These are phyloP conservation scores for Teunomyces gatunensis DNA, from an alignment of 805 yeast species.

Conservation along the genomic window DNA sequence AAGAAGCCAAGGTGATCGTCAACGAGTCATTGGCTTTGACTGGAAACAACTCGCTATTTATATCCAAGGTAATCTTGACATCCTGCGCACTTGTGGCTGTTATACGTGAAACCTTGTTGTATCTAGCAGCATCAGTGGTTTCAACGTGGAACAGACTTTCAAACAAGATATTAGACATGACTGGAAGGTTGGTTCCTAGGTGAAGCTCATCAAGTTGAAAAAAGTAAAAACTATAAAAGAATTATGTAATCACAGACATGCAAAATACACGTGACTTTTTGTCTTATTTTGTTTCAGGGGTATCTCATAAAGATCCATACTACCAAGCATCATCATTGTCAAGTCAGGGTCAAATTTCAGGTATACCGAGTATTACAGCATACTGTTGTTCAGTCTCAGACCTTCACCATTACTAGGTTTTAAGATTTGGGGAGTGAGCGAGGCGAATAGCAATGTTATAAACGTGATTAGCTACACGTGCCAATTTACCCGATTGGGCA, in stretches of 20 bases:
- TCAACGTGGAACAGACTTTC: conserved; percentile 90
- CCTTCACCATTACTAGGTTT: no score
- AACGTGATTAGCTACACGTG: not conserved
- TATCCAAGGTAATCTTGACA: conserved; percentile 80
- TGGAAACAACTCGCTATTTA: conserved; percentile 90
- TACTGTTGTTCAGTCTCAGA: no score
- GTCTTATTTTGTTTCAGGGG: no score
- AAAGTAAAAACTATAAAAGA: not conserved
- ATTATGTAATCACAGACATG: no score
- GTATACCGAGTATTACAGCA: no score
- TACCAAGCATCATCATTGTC: not conserved
- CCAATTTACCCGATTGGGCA: not conserved
- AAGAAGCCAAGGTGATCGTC: conserved; percentile 82
- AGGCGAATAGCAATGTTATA: no score
- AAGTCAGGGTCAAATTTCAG: not conserved
- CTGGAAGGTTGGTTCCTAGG: conserved; percentile 1
- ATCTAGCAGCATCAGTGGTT: conserved; percentile 82
- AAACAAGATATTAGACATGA: conserved; percentile 65
- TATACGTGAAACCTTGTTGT: conserved; percentile 87
- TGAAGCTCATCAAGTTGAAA: conserved; percentile 2
- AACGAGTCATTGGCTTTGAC: conserved; percentile 71
- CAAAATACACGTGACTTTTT: not conserved
- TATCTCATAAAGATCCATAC: no score
- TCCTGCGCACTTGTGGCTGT: conserved; percentile 81
- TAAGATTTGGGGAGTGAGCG: no score